Evolutionary conservation across 169 alveolate species (phyloP).

Genomic region (Eimeria maxima): DNA sequence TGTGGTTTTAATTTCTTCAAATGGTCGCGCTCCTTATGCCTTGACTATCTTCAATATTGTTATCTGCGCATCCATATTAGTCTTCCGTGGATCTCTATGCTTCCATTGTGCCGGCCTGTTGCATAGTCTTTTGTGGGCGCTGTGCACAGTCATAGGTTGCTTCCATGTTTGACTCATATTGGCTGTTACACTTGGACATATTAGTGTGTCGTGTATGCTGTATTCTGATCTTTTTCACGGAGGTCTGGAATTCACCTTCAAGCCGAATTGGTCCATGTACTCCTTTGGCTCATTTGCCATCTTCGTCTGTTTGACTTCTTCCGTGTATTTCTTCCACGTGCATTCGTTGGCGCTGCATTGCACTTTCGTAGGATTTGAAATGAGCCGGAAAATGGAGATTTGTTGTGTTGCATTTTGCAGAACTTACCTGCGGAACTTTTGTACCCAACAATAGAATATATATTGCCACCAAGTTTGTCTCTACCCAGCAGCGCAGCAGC

Average conservation of each 20-base stretch:
- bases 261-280: not conserved
- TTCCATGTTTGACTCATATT: not conserved
- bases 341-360: not conserved
- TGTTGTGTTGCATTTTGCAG: slow-evolving; percentile 78
- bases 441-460: slow-evolving; percentile 98
- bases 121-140: not conserved
- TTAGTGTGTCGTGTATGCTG: not conserved
- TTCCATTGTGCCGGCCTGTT: not conserved
- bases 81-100: not conserved
- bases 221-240: not conserved
- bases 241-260: not conserved
- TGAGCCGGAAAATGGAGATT: not conserved
- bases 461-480: slow-evolving; percentile 91
- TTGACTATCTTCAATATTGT: not conserved
- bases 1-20: not conserved
- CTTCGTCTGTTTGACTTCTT: not conserved
- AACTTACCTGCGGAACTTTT: slow-evolving; percentile 98
- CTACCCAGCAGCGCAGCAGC: slow-evolving; percentile 61
- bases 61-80: not conserved
- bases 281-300: not conserved
- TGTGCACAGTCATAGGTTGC: not conserved
- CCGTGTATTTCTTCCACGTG: not conserved
- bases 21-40: not conserved
- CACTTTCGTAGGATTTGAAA: not conserved
- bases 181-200: not conserved